phyloP scores from a whole-genome alignment of 495 filamentous ascomycete species.

The Lepidopterella palustris region DNA sequence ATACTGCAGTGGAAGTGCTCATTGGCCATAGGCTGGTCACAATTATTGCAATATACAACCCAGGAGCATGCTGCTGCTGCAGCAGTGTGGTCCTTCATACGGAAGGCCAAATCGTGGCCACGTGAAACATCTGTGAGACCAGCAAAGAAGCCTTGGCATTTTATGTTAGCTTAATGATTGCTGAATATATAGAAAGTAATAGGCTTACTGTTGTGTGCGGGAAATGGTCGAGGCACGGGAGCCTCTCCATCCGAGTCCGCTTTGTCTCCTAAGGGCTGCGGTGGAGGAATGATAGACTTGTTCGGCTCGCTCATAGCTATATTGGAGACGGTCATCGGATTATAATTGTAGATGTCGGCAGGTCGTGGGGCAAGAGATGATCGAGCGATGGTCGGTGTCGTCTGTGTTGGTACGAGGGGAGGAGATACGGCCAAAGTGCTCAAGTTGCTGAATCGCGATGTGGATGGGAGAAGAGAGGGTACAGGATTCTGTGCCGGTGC shows the following conservation, averaged over 20 bases:
- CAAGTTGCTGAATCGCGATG: conserved; percentile 19
- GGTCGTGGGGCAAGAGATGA: conserved; percentile 12
- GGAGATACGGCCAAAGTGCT: conserved; percentile 13
- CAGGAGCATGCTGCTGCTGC: conserved; percentile 38
- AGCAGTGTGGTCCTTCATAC: conserved; percentile 26
- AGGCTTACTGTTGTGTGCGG: conserved; percentile 22
- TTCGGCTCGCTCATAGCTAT: background rate
- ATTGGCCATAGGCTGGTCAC: conserved; percentile 66
- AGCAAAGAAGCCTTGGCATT: conserved; percentile 29
- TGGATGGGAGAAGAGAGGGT: background rate
- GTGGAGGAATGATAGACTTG: background rate
- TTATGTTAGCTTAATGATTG: background rate
- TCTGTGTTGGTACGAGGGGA: conserved; percentile 5
- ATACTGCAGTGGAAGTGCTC: conserved; percentile 90
- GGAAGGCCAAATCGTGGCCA: conserved; percentile 23
- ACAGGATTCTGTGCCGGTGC: background rate
- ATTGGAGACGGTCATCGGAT: conserved; percentile 2
- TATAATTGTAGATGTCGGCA: background rate
- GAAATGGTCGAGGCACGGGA: conserved; percentile 32
- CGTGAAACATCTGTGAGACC: conserved; percentile 39
- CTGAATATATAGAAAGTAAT: background rate
- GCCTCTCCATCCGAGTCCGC: conserved; percentile 24
- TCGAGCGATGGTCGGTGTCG: conserved; percentile 15
- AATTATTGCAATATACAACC: conserved; percentile 89
- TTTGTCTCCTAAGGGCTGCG: background rate